A percentile compares a stretch with the other conserved stretches of the same genome.
Evolutionary conservation across 2,329 filamentous ascomycete species (phyloP).

Genomic region (Xylariaceae sp.): DNA sequence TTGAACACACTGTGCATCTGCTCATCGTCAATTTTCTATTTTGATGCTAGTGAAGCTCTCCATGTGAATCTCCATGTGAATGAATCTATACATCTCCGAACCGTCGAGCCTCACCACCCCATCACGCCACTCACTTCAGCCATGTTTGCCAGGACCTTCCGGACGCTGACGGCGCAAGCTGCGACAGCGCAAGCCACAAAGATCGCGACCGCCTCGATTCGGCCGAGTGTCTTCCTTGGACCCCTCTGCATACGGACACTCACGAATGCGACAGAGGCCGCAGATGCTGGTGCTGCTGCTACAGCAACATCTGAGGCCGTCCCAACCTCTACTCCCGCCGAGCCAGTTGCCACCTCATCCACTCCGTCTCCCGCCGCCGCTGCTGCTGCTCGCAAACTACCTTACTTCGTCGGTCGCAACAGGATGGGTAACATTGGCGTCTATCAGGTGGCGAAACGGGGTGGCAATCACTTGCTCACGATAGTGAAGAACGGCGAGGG

Average conservation of each 20-base stretch:
- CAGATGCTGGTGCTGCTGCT: neutral
- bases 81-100: no score
- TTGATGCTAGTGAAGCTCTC: neutral
- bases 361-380: no score
- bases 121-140: neutral
- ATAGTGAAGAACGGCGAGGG: conserved; percentile 75
- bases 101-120: neutral
- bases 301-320: conserved; percentile 5
- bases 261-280: conserved; percentile 13
- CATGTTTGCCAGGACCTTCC: conserved; percentile 25
- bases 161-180: conserved; percentile 19
- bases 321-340: conserved; percentile 16
- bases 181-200: neutral
- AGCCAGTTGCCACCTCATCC: conserved; percentile 16
- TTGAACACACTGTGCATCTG: neutral
- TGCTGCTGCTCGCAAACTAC: conserved; percentile 33
- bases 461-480: conserved; percentile 71
- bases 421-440: conserved; percentile 66
- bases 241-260: conserved; percentile 21
- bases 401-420: conserved; percentile 70
- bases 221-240: conserved; percentile 1
- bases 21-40: neutral
- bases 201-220: neutral
- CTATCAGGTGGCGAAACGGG: conserved; percentile 68
- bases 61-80: no score